Conservation (phyloP, 208 protist genomes). For the Histomonas meleagridis region DNA sequence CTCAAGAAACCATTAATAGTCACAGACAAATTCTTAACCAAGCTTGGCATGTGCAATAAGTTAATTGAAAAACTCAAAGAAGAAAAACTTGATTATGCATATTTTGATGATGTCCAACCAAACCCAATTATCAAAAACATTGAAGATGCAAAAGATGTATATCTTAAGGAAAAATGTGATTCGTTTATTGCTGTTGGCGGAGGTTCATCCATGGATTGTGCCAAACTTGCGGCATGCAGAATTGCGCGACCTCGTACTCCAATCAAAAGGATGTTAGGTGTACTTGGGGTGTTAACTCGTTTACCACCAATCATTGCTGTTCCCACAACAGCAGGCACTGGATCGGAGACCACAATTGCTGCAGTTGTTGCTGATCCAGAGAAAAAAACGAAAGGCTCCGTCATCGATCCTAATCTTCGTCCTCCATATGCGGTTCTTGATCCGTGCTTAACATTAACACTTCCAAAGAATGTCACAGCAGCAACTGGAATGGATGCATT, state of each 20-base stretch:
- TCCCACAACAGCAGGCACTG: slow-evolving; percentile 49
- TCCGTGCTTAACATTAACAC: slow-evolving; percentile 37
- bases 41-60: not conserved
- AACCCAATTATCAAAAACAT: not conserved
- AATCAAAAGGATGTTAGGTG: slow-evolving; percentile 42
- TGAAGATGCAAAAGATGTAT: not conserved
- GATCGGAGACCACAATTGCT: slow-evolving; percentile 50
- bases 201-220: slow-evolving; percentile 50
- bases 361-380: slow-evolving; percentile 46
- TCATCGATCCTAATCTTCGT: slow-evolving; percentile 47
- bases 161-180: not conserved
- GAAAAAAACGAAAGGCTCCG: slow-evolving; percentile 44
- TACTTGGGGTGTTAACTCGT: slow-evolving; percentile 44
- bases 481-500: slow-evolving; percentile 50
- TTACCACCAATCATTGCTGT: slow-evolving; percentile 18
- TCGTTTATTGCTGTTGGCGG: slow-evolving; percentile 47
- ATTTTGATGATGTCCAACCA: not conserved
- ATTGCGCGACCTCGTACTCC: not conserved
- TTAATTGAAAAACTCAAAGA: not conserved
- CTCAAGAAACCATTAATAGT: not conserved
- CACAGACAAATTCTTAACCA: not conserved
- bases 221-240: slow-evolving; percentile 45
- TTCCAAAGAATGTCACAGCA: slow-evolving; percentile 42
- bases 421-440: slow-evolving; percentile 48
- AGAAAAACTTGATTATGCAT: not conserved